Evolutionary conservation across 139 green algal genomes (phyloP).

Genomic region (Haematococcus sp.): DNA sequence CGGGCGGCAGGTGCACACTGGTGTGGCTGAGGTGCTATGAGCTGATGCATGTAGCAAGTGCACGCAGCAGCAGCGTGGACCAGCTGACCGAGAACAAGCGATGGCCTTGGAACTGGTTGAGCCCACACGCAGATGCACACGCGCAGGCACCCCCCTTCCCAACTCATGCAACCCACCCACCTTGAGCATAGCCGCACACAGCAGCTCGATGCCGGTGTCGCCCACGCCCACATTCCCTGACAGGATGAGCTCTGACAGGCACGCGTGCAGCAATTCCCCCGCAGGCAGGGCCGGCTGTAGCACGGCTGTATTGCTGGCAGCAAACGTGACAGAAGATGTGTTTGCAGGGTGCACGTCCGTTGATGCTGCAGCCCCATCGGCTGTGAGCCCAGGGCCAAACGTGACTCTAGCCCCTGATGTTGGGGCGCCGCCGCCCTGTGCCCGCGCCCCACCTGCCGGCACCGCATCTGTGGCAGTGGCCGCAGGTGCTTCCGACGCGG

Average conservation of each 20-base stretch:
- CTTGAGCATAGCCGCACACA: neutral
- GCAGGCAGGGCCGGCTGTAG: too few relatives aligned
- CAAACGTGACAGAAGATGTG: neutral
- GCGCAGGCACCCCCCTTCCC: neutral
- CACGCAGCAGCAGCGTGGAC: too few relatives aligned
- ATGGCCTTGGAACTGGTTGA: too few relatives aligned
- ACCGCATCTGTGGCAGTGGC: too few relatives aligned
- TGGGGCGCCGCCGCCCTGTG: slow-evolving; percentile 5
- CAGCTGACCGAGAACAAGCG: too few relatives aligned
- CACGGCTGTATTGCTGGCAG: neutral
- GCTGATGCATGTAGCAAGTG: too few relatives aligned
- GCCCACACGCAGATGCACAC: too few relatives aligned
- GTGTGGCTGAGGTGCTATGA: too few relatives aligned
- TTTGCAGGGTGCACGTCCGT: neutral
- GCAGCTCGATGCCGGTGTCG: slow-evolving; percentile 6
- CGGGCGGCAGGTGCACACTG: neutral
- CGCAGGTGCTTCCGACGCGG: too few relatives aligned
- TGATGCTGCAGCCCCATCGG: neutral
- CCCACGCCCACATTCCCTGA: neutral
- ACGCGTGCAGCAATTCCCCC: too few relatives aligned
- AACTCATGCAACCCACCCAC: neutral
- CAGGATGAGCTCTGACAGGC: neutral
- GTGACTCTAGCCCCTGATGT: neutral
- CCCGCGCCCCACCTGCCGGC: slow-evolving; percentile 7
- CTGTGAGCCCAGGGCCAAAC: neutral